Percentiles rank a stretch among this genome's conserved stretches.
phyloP scores from a whole-genome alignment of 2,329 filamentous ascomycete species.

The Bipolaris victoriae region DNA sequence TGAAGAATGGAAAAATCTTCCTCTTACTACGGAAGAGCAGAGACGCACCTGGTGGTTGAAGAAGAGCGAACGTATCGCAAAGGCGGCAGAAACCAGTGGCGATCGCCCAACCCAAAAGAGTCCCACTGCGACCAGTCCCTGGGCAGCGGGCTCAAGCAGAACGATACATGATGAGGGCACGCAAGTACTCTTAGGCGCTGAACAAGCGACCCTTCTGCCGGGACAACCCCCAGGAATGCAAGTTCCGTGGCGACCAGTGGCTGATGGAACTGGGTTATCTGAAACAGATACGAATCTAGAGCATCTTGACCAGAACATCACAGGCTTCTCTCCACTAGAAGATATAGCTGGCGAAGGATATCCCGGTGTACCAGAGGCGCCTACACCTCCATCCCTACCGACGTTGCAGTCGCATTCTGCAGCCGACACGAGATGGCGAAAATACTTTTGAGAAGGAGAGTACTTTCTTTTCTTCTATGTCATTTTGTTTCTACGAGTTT shows the following conservation, averaged over 20 bases:
- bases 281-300: background rate
- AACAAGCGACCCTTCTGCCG: background rate
- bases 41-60: conserved; percentile 22
- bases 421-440: conserved; percentile 19
- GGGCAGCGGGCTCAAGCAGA: conserved; percentile 6
- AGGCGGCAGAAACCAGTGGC: background rate
- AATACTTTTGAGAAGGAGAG: conserved; percentile 19
- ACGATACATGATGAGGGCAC: conserved; percentile 8
- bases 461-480: background rate
- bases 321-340: background rate
- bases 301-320: background rate
- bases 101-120: background rate
- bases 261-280: background rate
- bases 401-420: background rate
- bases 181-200: background rate
- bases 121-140: conserved; percentile 4
- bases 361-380: background rate
- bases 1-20: conserved; percentile 30
- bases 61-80: conserved; percentile 7
- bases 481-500: background rate
- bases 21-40: conserved; percentile 20
- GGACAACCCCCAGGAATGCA: background rate
- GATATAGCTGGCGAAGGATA: background rate
- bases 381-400: background rate
- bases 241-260: conserved; percentile 3